Conservation (phyloP, 495 filamentous ascomycete species). For the Jackrogersella multiformis region DNA sequence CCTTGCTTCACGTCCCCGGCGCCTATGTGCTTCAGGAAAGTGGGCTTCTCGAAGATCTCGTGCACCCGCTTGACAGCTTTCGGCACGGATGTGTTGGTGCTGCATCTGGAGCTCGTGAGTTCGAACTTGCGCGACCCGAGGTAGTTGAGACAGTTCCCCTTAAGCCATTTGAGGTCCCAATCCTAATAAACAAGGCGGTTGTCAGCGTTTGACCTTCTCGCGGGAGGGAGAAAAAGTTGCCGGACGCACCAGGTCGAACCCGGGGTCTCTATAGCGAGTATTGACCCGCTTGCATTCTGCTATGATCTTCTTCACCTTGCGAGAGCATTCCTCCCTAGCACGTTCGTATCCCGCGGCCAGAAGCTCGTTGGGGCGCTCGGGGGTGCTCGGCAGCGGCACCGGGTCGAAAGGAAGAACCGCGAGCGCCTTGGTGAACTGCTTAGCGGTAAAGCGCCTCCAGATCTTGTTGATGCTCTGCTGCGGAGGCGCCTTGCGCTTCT, state of each 20-base stretch:
- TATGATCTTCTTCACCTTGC: constrained; percentile 86
- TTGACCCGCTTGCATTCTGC: constrained; percentile 87
- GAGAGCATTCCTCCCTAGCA: constrained; percentile 73
- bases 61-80: constrained; percentile 75
- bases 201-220: constrained; percentile 44
- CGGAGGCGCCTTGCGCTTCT: constrained; percentile 69
- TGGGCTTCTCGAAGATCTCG: constrained; percentile 89
- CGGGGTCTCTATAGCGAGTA: constrained; percentile 87
- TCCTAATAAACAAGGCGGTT: constrained; percentile 46
- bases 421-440: constrained; percentile 60
- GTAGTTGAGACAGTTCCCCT: constrained; percentile 58
- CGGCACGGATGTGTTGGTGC: constrained; percentile 58
- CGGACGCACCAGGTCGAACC: constrained; percentile 79
- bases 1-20: constrained; percentile 84
- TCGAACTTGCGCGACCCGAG: constrained; percentile 57
- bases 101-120: constrained; percentile 48
- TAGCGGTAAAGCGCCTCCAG: constrained; percentile 80
- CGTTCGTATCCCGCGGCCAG: constrained; percentile 74
- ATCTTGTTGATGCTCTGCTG: constrained; percentile 81
- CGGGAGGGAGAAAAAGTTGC: constrained; percentile 36
- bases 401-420: constrained; percentile 60
- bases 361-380: constrained; percentile 59
- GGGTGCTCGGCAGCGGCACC: constrained; percentile 54
- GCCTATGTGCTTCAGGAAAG: constrained; percentile 80
- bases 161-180: constrained; percentile 61